phyloP scores from a whole-genome alignment of 73 alveolate genomes.

The Tetrahymena malaccensis region DNA sequence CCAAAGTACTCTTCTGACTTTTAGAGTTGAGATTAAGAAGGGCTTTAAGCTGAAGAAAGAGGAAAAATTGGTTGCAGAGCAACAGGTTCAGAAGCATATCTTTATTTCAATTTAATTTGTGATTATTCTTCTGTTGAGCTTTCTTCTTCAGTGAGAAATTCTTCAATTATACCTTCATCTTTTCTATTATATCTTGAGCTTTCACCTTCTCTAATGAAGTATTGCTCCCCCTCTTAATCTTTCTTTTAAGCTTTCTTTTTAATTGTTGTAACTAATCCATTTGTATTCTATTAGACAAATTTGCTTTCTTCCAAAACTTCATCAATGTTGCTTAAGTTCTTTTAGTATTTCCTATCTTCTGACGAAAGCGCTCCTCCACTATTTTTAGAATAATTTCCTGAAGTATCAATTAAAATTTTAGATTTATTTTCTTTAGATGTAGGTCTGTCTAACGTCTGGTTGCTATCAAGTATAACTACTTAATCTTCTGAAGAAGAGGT shows the following conservation, averaged over 20 bases:
- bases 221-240: background rate
- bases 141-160: background rate
- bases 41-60: background rate
- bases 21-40: background rate
- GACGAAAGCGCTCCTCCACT: background rate
- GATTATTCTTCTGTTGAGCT: background rate
- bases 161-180: background rate
- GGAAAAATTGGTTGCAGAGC: background rate
- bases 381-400: background rate
- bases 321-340: background rate
- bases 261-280: background rate
- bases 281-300: background rate
- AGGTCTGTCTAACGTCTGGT: background rate
- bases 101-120: background rate
- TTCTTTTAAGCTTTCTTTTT: background rate
- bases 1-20: background rate
- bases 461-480: background rate
- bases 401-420: background rate
- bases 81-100: background rate
- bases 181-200: background rate
- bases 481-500: background rate
- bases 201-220: background rate
- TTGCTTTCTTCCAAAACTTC: background rate
- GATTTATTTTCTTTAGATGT: background rate
- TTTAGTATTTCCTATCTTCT: background rate